Conservation (phyloP, 2,329 filamentous ascomycete genomes). For the Hypoxylon sp. region DNA sequence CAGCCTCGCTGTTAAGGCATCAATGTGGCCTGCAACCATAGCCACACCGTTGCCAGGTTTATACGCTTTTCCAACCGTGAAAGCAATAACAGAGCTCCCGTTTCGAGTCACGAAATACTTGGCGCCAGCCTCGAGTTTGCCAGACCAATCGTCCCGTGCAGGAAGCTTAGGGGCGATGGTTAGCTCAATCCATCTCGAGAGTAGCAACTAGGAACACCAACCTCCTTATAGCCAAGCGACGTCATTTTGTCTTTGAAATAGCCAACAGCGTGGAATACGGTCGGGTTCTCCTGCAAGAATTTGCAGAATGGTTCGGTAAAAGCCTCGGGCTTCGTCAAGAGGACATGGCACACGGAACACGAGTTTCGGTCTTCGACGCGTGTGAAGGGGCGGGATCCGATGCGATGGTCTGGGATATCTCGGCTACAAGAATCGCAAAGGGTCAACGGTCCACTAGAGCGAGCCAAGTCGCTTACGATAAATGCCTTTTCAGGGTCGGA, state of each 20-base stretch:
- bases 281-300: constrained; percentile 91
- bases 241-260: constrained; percentile 82
- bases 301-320: constrained; percentile 89
- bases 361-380: constrained; percentile 39
- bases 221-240: constrained; percentile 80
- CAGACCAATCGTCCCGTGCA: constrained; percentile 82
- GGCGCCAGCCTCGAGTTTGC: constrained; percentile 80
- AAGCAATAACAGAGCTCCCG: constrained; percentile 87
- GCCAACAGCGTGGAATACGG: constrained; percentile 90
- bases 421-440: constrained; percentile 51
- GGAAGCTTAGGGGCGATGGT: constrained; percentile 69
- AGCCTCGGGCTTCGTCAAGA: constrained; percentile 65
- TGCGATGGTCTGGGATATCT: constrained; percentile 52
- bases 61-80: constrained; percentile 85
- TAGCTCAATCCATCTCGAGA: constrained; percentile 12
- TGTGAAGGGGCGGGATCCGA: constrained; percentile 46
- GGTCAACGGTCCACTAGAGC: constrained; percentile 23
- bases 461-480: constrained; percentile 47
- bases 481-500: constrained; percentile 50
- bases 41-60: constrained; percentile 87
- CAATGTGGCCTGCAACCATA: constrained; percentile 92
- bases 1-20: constrained; percentile 89
- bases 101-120: constrained; percentile 94
- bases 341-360: constrained; percentile 48
- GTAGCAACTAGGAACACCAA: constrained; percentile 57